These are phyloP conservation scores for Lepidium sativum DNA, from an alignment of 345 rosid genomes.

Conservation along the genomic window DNA sequence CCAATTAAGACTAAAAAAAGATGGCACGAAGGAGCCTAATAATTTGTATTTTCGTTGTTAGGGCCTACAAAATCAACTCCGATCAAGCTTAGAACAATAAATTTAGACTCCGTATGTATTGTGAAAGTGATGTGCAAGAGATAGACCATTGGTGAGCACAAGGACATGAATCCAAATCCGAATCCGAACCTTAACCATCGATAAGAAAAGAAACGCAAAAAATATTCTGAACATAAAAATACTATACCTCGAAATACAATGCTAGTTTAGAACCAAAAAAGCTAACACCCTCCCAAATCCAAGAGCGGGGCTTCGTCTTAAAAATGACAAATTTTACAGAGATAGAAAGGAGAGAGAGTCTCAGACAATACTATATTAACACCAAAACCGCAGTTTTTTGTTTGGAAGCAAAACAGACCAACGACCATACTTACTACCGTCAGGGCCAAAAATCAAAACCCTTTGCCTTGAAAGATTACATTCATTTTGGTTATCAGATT, in stretches of 20 bases:
- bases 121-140: background rate
- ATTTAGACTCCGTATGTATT: background rate
- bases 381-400: slow-evolving; percentile 2
- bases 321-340: slow-evolving; percentile 5
- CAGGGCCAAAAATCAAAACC: slow-evolving; percentile 27
- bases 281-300: slow-evolving; percentile 14
- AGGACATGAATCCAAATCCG: background rate
- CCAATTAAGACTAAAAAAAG: no score
- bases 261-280: slow-evolving; percentile 14
- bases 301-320: slow-evolving; percentile 20
- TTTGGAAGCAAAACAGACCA: slow-evolving; percentile 6
- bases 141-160: background rate
- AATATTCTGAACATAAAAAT: background rate
- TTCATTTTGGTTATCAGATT: slow-evolving; percentile 10
- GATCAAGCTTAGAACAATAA: background rate
- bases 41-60: background rate
- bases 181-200: background rate
- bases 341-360: background rate
- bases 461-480: slow-evolving; percentile 6
- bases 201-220: background rate
- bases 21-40: no score
- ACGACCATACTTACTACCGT: slow-evolving; percentile 12
- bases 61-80: background rate
- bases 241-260: slow-evolving; percentile 24
- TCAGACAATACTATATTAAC: slow-evolving; percentile 16